Evolutionary conservation across 2,329 filamentous ascomycete genomes (phyloP).

Genomic region (Nemania abortiva): DNA sequence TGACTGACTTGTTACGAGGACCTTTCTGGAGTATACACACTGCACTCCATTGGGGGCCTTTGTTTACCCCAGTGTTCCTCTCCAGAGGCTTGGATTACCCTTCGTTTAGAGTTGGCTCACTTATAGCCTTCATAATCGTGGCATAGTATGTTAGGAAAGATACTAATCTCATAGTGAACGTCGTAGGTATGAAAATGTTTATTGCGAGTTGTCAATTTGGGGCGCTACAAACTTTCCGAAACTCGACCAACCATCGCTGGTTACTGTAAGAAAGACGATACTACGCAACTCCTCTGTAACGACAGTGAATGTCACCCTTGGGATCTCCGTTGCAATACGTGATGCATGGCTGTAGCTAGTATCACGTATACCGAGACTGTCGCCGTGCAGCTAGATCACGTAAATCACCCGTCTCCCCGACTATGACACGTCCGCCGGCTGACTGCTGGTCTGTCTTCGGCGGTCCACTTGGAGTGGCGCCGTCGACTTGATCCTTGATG

Average conservation of each 20-base stretch:
- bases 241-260: neutral
- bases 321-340: neutral
- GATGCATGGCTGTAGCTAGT: neutral
- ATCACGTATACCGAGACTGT: slow-evolving; percentile 29
- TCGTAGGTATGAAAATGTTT: neutral
- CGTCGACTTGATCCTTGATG: slow-evolving; percentile 51
- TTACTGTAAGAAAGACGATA: neutral
- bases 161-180: neutral
- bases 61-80: neutral
- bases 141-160: neutral
- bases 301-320: neutral
- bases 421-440: slow-evolving; percentile 48
- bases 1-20: neutral
- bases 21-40: neutral
- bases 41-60: neutral
- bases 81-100: too few relatives aligned
- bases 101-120: too few relatives aligned
- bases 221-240: neutral
- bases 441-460: slow-evolving; percentile 48
- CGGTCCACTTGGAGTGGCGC: slow-evolving; percentile 47
- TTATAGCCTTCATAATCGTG: neutral
- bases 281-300: neutral
- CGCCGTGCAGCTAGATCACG: slow-evolving; percentile 50
- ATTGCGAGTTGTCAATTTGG: neutral
- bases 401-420: slow-evolving; percentile 52